A percentile compares a stretch with the other conserved stretches of the same genome.
Conservation (phyloP, 352 stramenopile species). For the Stramenopiles sp. region DNA sequence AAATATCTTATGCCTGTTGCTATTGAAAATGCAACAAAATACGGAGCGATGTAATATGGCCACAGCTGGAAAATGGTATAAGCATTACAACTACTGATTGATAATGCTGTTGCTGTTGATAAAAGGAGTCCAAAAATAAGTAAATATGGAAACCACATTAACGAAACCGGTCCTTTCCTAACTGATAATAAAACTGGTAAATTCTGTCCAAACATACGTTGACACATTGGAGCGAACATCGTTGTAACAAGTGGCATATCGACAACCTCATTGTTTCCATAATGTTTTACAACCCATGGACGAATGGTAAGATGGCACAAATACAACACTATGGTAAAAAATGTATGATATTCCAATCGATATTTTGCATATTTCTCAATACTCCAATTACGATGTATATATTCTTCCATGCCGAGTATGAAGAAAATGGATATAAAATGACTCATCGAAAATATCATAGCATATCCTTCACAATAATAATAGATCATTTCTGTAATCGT, state of each 20-base stretch:
- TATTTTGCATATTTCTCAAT: slow-evolving; percentile 2
- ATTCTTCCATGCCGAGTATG: neutral
- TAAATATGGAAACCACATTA: neutral
- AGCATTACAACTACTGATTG: neutral
- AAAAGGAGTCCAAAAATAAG: neutral
- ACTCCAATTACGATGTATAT: slow-evolving; percentile 1
- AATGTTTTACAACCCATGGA: slow-evolving; percentile 2
- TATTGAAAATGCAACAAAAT: neutral
- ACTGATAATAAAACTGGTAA: neutral
- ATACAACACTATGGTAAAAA: neutral
- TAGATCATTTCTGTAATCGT: neutral
- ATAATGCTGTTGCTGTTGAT: slow-evolving; percentile 1
- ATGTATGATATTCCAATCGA: slow-evolving; percentile 5
- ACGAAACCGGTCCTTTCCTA: neutral
- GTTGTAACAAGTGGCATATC: neutral
- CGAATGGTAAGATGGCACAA: neutral
- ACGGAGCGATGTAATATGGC: neutral
- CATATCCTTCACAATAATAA: slow-evolving; percentile 3
- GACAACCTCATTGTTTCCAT: neutral
- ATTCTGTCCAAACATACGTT: slow-evolving; percentile 3
- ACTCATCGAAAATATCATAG: neutral
- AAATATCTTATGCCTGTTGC: neutral
- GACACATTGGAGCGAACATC: neutral
- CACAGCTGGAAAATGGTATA: neutral
- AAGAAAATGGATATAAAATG: slow-evolving; percentile 4